Base-by-base conservation (phyloP, 306 rosid species). In the Styphnolobium japonicum region DNA sequence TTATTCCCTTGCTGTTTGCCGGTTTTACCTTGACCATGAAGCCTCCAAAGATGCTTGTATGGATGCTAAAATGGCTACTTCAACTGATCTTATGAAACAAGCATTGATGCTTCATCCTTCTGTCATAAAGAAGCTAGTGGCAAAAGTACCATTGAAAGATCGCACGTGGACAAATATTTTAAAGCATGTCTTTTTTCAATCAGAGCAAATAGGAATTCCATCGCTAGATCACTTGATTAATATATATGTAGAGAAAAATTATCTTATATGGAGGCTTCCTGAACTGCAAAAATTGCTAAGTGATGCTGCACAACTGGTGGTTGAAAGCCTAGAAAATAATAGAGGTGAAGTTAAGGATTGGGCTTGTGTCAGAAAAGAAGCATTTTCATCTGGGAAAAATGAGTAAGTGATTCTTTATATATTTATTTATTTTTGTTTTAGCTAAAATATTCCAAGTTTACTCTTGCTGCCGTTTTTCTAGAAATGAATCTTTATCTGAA, bases 91-190 rank as follows among this genome's bases (percentile, higher is more conserved):
- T 76, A 90, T 93, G 96, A 91, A 90, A 87, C 99, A 95, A 87
- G 99, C 99, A 67, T 78, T 95, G 89, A 87, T 95, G 97, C 98
- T 95, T 84, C 98, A 93, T 77, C 98, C 99, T 76, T 80, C 95
- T 0, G 94, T 91, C 76, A 34, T 95, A 43, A 90, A 86, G 85
- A 93, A 92, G 83, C 82, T 93, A 76, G 98, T 91, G 5, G 85
- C 86, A 10, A 95, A 95, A 83, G 97, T 93, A 25, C 99, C 99
- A 7, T 79, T 95, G 86, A 95, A 93, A 89, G 99, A 95, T 67
- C 91, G 85, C 31, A 68, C 64, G 31, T 95, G 98, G 98, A 81
- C 88, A 19, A 88, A 85, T 40, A 79, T 87, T 57, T 86, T 89
- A 40, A 86, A 90, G 76, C 79, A 90, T 75, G 27, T 91, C 46